Evolutionary conservation across 305 asterid species (phyloP).

Genomic region (Solanum hybrid): DNA sequence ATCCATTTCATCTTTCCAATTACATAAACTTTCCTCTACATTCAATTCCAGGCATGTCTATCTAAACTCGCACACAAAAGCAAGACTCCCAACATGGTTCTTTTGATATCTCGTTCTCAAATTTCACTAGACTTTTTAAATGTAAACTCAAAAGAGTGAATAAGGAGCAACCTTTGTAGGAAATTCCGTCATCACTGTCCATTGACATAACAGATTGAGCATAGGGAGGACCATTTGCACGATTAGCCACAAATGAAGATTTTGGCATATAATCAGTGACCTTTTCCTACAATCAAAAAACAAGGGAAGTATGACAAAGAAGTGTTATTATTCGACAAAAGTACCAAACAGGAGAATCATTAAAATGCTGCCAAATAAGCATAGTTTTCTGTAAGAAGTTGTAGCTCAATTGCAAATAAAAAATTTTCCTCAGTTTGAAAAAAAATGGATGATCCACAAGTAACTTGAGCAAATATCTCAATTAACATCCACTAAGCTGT

Average conservation of each 20-base stretch:
- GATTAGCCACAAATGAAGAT: slow-evolving; percentile 48
- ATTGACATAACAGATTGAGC: slow-evolving; percentile 57
- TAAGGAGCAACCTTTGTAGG: slow-evolving; percentile 52
- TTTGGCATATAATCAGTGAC: slow-evolving; percentile 58
- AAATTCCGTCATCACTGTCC: slow-evolving; percentile 91
- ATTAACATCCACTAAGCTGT: not conserved
- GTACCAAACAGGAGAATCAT: not conserved
- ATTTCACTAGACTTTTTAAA: not conserved
- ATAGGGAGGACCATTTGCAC: slow-evolving; percentile 68
- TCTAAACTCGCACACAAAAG: not conserved
- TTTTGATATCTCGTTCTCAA: not conserved
- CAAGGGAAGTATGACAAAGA: not conserved
- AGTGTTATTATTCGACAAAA: not conserved
- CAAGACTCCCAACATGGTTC: not conserved
- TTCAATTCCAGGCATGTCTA: not conserved
- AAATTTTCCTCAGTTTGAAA: not conserved
- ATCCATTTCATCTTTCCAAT: not conserved
- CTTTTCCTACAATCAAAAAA: slow-evolving; percentile 55
- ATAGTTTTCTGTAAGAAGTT: not conserved
- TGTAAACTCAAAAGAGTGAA: not conserved
- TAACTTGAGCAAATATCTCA: not conserved
- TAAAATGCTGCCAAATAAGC: not conserved
- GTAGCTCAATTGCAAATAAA: not conserved
- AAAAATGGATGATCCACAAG: not conserved
- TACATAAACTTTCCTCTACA: not conserved